phyloP scores from a whole-genome alignment of 345 rosid species.

The Noccaea caerulescens region DNA sequence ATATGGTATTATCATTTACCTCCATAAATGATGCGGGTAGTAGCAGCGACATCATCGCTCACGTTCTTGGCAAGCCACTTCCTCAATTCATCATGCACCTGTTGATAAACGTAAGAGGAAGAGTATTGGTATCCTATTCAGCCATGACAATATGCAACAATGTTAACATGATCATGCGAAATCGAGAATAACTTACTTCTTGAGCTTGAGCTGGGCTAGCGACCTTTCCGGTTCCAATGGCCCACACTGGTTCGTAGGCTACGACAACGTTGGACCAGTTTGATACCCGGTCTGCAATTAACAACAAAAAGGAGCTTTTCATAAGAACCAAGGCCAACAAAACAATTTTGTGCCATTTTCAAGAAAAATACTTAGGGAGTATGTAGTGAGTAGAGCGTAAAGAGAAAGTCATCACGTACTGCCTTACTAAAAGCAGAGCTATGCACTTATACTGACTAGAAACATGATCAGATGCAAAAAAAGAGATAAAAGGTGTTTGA shows the following conservation, averaged over 20 bases:
- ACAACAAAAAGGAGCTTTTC: neutral
- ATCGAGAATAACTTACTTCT: conserved; percentile 61
- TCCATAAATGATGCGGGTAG: conserved; percentile 87
- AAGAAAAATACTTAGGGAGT: too few species aligned
- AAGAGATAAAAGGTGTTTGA: neutral
- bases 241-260: conserved; percentile 97
- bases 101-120: conserved; percentile 20
- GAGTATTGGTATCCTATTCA: neutral
- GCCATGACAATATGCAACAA: neutral
- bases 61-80: conserved; percentile 78
- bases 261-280: conserved; percentile 76
- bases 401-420: too few species aligned
- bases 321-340: neutral
- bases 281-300: conserved; percentile 56
- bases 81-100: conserved; percentile 87
- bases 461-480: neutral
- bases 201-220: conserved; percentile 92
- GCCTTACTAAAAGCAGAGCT: conserved; percentile 3
- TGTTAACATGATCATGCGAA: neutral
- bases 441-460: conserved; percentile 5
- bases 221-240: conserved; percentile 94
- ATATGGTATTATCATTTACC: conserved; percentile 49
- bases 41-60: conserved; percentile 70
- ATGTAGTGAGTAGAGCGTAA: too few species aligned
- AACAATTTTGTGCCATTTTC: neutral